Conservation (phyloP, 2,329 filamentous ascomycete species). For the Myriosclerotinia duriaeana region DNA sequence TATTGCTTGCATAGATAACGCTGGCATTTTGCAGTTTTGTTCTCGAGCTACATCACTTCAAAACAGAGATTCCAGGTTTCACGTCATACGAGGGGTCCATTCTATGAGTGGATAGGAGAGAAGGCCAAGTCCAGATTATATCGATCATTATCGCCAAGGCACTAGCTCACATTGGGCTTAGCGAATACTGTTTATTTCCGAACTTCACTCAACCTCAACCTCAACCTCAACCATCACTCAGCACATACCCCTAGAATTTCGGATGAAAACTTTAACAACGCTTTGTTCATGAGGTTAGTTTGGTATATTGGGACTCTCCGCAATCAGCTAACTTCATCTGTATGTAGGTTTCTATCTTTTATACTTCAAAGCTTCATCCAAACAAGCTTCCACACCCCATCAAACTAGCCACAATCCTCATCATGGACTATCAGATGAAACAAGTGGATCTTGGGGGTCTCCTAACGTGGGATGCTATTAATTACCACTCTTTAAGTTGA, state of each 20-base stretch:
- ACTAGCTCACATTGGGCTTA: neutral
- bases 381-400: neutral
- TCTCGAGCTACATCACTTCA: neutral
- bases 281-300: neutral
- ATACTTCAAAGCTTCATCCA: neutral
- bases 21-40: neutral
- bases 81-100: too few species aligned
- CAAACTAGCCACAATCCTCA: neutral
- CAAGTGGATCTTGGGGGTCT: too few species aligned
- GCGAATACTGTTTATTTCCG: neutral
- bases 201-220: neutral
- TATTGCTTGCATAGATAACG: neutral
- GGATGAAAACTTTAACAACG: neutral
- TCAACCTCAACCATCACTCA: neutral
- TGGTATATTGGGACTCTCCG: neutral
- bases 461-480: neutral
- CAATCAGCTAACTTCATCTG: neutral
- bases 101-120: too few species aligned
- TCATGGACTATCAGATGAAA: neutral
- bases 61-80: neutral
- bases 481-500: neutral
- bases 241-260: neutral
- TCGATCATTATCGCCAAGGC: too few species aligned
- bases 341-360: neutral
- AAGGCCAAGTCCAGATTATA: neutral